Conservation (phyloP, 2,329 filamentous ascomycete species). For the Sporothrix humicola region DNA sequence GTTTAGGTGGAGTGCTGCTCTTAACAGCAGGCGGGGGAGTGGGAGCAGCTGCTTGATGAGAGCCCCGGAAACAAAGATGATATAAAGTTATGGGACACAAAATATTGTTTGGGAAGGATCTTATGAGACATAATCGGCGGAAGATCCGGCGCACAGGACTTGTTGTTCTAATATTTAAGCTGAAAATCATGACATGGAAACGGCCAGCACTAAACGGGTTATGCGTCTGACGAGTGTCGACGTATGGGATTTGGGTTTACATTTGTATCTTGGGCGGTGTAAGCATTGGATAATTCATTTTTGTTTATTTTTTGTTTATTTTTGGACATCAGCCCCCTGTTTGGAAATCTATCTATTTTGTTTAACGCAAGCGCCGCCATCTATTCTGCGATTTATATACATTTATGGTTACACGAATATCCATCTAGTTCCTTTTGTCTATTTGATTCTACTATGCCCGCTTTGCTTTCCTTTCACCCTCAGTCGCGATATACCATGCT, state of each 20-base stretch:
- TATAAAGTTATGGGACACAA: background rate
- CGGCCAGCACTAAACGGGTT: too few relatives aligned
- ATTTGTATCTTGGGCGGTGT: background rate
- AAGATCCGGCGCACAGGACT: background rate
- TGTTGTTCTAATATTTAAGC: background rate
- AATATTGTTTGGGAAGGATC: background rate
- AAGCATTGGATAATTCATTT: background rate
- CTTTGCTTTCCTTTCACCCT: background rate
- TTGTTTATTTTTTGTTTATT: background rate
- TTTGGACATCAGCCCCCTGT: background rate
- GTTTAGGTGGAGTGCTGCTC: background rate
- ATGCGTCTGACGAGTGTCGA: too few relatives aligned
- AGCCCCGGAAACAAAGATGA: background rate
- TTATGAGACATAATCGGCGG: background rate
- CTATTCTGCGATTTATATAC: conserved; percentile 15
- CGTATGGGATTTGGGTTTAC: too few relatives aligned
- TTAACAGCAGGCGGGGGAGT: background rate
- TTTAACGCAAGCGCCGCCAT: background rate
- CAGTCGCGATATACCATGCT: conserved; percentile 52
- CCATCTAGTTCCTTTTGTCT: background rate
- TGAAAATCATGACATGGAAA: background rate
- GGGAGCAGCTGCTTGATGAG: background rate
- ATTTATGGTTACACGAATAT: conserved; percentile 1
- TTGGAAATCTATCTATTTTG: background rate
- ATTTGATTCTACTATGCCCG: background rate